These are phyloP conservation scores for Pleurotus giganteus DNA, from an alignment of 768 basidiomycete genomes.

Conservation along the genomic window DNA sequence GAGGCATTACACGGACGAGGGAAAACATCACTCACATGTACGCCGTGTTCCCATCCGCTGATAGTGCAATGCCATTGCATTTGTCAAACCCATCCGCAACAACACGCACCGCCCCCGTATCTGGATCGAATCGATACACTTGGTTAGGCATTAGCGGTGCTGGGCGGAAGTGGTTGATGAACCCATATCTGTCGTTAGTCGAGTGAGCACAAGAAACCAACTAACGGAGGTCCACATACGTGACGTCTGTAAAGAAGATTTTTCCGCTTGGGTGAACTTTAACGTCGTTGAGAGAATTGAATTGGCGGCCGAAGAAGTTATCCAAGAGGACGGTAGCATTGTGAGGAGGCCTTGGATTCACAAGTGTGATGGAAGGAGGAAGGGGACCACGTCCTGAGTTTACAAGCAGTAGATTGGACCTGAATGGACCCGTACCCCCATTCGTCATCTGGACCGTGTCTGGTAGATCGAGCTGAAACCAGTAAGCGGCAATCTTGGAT, in stretches of 20 bases:
- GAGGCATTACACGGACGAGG: neutral
- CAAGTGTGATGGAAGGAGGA: constrained; percentile 61
- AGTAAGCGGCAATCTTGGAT: neutral
- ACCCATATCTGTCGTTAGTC: constrained; percentile 51
- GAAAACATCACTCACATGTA: constrained; percentile 47
- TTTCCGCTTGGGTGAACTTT: constrained; percentile 71
- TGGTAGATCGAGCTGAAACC: constrained; percentile 51
- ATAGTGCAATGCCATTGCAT: constrained; percentile 75
- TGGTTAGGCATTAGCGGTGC: constrained; percentile 66
- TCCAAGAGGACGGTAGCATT: constrained; percentile 71
- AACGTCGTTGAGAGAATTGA: constrained; percentile 80
- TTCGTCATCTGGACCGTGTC: constrained; percentile 68
- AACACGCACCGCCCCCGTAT: constrained; percentile 60
- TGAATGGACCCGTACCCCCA: constrained; percentile 63
- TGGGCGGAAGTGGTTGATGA: constrained; percentile 63
- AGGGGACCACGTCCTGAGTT: constrained; percentile 64
- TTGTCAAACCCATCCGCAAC: constrained; percentile 77
- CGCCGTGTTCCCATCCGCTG: constrained; percentile 58
- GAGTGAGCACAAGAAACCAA: neutral
- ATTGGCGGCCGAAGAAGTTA: constrained; percentile 78
- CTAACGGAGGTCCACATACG: constrained; percentile 36
- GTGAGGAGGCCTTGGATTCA: constrained; percentile 62
- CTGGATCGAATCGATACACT: constrained; percentile 75
- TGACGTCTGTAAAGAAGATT: constrained; percentile 73
- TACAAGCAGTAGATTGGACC: constrained; percentile 55